A percentile compares a stretch with the other conserved stretches of the same genome.
phyloP scores from a whole-genome alignment of 768 basidiomycete species.

The Gymnopilus dilepis region DNA sequence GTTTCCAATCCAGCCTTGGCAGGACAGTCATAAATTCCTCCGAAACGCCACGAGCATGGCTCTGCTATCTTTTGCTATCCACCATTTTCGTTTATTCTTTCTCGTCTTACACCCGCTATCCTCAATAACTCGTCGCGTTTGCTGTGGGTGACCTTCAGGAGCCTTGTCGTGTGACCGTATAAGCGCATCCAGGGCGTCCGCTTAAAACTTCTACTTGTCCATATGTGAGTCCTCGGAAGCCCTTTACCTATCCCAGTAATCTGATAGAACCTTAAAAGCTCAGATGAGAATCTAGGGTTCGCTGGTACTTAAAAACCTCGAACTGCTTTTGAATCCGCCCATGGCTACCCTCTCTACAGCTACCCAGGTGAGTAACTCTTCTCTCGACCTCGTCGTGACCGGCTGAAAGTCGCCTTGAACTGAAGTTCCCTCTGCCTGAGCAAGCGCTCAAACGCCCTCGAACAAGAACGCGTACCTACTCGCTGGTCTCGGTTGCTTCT shows the following conservation, averaged over 20 bases:
- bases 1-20: constrained; percentile 5
- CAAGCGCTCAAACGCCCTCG: constrained; percentile 11
- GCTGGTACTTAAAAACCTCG: background rate
- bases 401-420: background rate
- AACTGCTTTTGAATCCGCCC: background rate
- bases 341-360: constrained; percentile 4
- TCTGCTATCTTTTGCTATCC: background rate
- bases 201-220: background rate
- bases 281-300: constrained; percentile 4
- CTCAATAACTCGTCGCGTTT: background rate
- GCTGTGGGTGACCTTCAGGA: background rate
- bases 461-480: constrained; percentile 30
- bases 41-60: background rate
- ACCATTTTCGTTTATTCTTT: background rate
- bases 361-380: background rate
- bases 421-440: background rate
- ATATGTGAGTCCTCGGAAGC: background rate
- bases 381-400: background rate
- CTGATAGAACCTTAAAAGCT: constrained; percentile 9
- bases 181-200: background rate
- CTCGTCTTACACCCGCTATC: background rate
- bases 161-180: background rate
- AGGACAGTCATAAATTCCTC: background rate
- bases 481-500: constrained; percentile 35
- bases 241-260: constrained; percentile 1